phyloP scores from a whole-genome alignment of 2,329 filamentous ascomycete genomes.

The Aschersonia sp. region DNA sequence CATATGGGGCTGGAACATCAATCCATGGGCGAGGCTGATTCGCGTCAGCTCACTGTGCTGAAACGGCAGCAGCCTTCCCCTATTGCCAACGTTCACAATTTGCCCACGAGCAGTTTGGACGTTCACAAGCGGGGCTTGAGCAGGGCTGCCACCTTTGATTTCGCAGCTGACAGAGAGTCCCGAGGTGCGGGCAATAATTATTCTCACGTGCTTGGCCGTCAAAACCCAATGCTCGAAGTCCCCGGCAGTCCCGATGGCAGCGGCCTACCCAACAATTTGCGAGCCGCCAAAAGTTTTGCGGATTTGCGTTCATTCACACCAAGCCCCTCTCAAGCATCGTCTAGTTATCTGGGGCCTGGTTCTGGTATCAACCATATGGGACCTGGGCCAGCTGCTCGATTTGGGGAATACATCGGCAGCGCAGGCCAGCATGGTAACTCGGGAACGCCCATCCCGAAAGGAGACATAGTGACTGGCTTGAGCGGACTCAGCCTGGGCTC shows the following conservation, averaged over 20 bases:
- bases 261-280: slow-evolving; percentile 62
- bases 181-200: slow-evolving; percentile 53
- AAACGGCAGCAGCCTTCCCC: slow-evolving; percentile 44
- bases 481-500: slow-evolving; percentile 35
- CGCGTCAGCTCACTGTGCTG: slow-evolving; percentile 82
- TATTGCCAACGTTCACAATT: slow-evolving; percentile 39
- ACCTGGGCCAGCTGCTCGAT: slow-evolving; percentile 22
- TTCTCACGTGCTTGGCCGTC: slow-evolving; percentile 57
- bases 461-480: slow-evolving; percentile 32
- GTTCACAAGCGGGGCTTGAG: slow-evolving; percentile 74
- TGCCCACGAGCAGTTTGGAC: slow-evolving; percentile 53
- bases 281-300: slow-evolving; percentile 91
- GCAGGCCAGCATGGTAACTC: slow-evolving; percentile 19
- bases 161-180: slow-evolving; percentile 67
- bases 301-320: slow-evolving; percentile 91
- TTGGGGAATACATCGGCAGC: slow-evolving; percentile 29
- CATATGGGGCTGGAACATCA: slow-evolving; percentile 86
- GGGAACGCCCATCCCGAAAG: slow-evolving; percentile 23
- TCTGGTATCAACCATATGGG: slow-evolving; percentile 41
- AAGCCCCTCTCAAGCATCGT: slow-evolving; percentile 73
- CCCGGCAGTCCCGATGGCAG: slow-evolving; percentile 59
- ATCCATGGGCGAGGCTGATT: slow-evolving; percentile 77
- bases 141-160: slow-evolving; percentile 94
- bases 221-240: slow-evolving; percentile 74
- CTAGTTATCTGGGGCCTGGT: slow-evolving; percentile 49